Conservation (phyloP, 1,284 basidiomycete genomes). For the Flammula alnicola region DNA sequence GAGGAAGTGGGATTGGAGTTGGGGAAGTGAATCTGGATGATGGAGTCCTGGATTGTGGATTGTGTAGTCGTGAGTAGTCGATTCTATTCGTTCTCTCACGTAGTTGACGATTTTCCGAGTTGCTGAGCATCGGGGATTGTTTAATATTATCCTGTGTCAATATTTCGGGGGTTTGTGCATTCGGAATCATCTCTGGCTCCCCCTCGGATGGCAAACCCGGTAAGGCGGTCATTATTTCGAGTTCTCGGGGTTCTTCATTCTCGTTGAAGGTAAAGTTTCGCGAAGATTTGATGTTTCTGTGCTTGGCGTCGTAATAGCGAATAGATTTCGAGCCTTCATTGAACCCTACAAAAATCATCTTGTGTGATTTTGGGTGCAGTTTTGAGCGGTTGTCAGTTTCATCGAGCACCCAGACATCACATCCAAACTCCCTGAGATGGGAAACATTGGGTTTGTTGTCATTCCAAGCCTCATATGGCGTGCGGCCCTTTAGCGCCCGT, state of each 20-base stretch:
- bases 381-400: slow-evolving; percentile 23
- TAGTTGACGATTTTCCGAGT: neutral
- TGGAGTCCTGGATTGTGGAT: neutral
- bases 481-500: slow-evolving; percentile 22
- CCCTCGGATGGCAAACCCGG: slow-evolving; percentile 26
- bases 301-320: slow-evolving; percentile 26
- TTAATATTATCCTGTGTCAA: neutral
- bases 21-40: neutral
- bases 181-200: slow-evolving; percentile 15
- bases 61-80: neutral
- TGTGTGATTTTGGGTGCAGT: slow-evolving; percentile 26
- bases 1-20: neutral
- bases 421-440: slow-evolving; percentile 35
- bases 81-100: neutral
- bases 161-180: slow-evolving; percentile 5
- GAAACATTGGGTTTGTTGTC: slow-evolving; percentile 31
- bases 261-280: slow-evolving; percentile 26
- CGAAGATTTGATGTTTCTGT: slow-evolving; percentile 20
- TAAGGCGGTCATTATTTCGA: slow-evolving; percentile 6
- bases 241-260: slow-evolving; percentile 23
- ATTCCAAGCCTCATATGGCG: slow-evolving; percentile 32
- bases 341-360: slow-evolving; percentile 28
- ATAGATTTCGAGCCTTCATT: slow-evolving; percentile 24
- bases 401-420: slow-evolving; percentile 34
- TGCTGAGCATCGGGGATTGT: neutral